These are phyloP conservation scores for Pseudogymnoascus destructans DNA, from an alignment of 2,329 filamentous ascomycete genomes.

Conservation along the genomic window DNA sequence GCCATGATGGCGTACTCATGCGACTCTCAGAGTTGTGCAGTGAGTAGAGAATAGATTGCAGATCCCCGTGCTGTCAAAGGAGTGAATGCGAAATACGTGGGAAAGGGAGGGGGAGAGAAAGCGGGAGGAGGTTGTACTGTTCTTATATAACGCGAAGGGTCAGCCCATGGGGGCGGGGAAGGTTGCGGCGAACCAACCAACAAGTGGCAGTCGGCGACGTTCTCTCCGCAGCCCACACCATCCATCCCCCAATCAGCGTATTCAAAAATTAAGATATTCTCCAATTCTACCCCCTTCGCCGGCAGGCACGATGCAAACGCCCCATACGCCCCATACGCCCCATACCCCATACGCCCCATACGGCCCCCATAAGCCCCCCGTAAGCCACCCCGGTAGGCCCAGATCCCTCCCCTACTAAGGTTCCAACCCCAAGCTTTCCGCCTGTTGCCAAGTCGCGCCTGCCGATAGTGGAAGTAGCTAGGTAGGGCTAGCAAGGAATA, in stretches of 20 bases:
- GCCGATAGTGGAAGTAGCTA: neutral
- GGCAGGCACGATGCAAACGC: slow-evolving; percentile 5
- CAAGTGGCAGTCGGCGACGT: neutral
- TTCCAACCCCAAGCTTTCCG: slow-evolving; percentile 1
- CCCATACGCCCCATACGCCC: neutral
- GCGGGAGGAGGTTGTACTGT: neutral
- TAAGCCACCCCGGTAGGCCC: neutral
- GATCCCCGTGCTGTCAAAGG: neutral
- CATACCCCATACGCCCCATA: neutral
- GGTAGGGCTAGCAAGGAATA: neutral
- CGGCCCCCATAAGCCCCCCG: too few relatives aligned
- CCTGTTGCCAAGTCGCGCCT: neutral
- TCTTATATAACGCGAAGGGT: neutral
- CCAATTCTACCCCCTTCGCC: slow-evolving; percentile 3
- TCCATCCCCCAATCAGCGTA: neutral
- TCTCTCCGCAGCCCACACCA: slow-evolving; percentile 1
- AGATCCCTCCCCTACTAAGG: neutral
- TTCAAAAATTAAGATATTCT: slow-evolving; percentile 5
- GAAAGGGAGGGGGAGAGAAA: neutral
- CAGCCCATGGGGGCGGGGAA: neutral
- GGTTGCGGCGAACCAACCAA: neutral
- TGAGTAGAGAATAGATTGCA: neutral
- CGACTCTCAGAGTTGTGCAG: slow-evolving; percentile 6
- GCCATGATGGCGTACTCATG: slow-evolving; percentile 1
- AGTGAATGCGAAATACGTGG: neutral